Conservation (phyloP, 331 rosid genomes). For the Rosa hybrid region DNA sequence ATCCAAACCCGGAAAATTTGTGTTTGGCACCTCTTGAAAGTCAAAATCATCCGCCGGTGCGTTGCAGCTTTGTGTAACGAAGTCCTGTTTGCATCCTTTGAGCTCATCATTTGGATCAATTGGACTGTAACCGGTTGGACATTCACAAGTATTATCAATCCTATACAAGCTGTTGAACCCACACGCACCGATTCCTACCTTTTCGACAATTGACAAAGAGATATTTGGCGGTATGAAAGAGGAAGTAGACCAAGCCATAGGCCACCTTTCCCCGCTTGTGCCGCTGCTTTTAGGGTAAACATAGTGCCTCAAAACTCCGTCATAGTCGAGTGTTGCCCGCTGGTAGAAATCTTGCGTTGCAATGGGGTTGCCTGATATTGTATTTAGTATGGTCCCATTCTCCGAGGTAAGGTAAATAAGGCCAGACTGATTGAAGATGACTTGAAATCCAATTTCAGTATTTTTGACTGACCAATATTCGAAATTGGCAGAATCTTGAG, state of each 20-base stretch:
- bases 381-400: too few species aligned
- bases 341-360: conserved; percentile 1
- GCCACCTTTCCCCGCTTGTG: background rate
- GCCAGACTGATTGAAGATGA: too few species aligned
- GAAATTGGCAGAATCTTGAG: background rate
- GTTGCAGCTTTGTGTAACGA: conserved; percentile 3
- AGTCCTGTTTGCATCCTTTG: conserved; percentile 19
- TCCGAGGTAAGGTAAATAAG: too few species aligned
- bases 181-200: background rate
- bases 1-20: conserved; percentile 20
- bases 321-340: conserved; percentile 10
- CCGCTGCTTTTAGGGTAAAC: background rate
- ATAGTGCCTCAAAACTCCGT: conserved; percentile 14
- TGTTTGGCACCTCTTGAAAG: conserved; percentile 2
- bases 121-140: conserved; percentile 8
- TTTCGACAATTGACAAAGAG: background rate
- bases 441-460: too few species aligned
- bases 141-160: background rate
- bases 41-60: background rate
- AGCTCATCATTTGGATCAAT: conserved; percentile 15
- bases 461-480: background rate
- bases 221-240: conserved; percentile 17
- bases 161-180: background rate
- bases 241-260: background rate
- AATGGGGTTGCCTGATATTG: background rate